A percentile compares a stretch with the other conserved stretches of the same genome.
phyloP scores from a whole-genome alignment of 768 basidiomycete genomes.

The Lactarius hengduanensis region DNA sequence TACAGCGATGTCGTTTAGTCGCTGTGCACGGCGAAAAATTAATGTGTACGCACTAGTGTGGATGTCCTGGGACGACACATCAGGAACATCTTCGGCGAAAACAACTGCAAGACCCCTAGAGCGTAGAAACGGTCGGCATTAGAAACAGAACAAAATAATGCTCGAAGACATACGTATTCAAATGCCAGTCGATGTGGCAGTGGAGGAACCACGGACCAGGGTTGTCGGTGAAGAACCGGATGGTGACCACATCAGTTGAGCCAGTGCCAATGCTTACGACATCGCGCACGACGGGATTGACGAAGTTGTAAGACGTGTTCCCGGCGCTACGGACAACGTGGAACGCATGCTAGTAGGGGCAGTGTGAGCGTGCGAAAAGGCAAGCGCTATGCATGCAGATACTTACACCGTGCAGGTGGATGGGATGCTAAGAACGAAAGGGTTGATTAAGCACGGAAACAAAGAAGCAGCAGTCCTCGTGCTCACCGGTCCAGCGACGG shows the following conservation, averaged over 20 bases:
- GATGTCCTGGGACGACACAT: slow-evolving; percentile 2
- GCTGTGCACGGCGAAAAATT: background rate
- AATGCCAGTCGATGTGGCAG: slow-evolving; percentile 38
- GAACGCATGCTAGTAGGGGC: slow-evolving; percentile 27
- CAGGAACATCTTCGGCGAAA: slow-evolving; percentile 25
- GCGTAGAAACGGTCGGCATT: background rate
- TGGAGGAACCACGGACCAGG: slow-evolving; percentile 36
- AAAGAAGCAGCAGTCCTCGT: slow-evolving; percentile 18
- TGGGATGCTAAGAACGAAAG: slow-evolving; percentile 15
- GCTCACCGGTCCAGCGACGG: slow-evolving; percentile 35
- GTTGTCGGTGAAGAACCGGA: slow-evolving; percentile 37
- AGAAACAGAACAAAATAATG: background rate
- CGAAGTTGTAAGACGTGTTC: slow-evolving; percentile 26
- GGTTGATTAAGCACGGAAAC: background rate
- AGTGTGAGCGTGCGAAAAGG: background rate
- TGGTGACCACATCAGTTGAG: slow-evolving; percentile 22
- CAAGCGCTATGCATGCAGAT: background rate
- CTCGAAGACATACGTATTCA: slow-evolving; percentile 16
- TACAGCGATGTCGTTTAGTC: slow-evolving; percentile 1
- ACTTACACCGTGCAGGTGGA: slow-evolving; percentile 25
- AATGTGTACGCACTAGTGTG: slow-evolving; percentile 5
- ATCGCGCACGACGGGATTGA: slow-evolving; percentile 48
- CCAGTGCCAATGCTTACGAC: slow-evolving; percentile 36
- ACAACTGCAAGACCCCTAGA: slow-evolving; percentile 27
- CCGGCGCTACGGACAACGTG: slow-evolving; percentile 29